Percentiles rank a stretch among this genome's conserved stretches.
phyloP scores from a whole-genome alignment of 257 asterid genomes.

The Prunella vulgaris region DNA sequence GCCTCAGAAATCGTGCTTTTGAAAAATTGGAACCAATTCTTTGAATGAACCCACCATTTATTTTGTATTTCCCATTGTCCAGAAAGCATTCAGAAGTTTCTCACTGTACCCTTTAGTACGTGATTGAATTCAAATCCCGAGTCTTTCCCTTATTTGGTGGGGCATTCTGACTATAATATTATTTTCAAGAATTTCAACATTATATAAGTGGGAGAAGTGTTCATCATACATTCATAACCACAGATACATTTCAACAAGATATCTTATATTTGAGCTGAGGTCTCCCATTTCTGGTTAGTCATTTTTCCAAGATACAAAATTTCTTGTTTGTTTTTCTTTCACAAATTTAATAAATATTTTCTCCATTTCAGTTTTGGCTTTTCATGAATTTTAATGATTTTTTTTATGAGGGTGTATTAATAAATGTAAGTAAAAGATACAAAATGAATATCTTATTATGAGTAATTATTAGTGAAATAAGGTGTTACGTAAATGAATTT shows the following conservation, averaged over 20 bases:
- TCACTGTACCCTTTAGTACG: background rate
- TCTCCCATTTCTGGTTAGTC: background rate
- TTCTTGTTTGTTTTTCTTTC: no score
- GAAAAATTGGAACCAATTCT: background rate
- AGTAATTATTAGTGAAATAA: no score
- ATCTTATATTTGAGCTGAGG: background rate
- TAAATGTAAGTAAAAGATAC: no score
- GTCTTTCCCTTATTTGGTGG: background rate
- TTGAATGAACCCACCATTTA: conserved; percentile 16
- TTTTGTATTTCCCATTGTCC: conserved; percentile 12
- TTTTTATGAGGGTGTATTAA: no score
- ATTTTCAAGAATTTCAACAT: background rate
- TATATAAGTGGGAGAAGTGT: conserved; percentile 13
- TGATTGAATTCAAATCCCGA: conserved; percentile 12
- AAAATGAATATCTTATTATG: no score
- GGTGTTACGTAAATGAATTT: no score
- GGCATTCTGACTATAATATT: background rate
- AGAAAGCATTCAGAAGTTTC: conserved; percentile 21
- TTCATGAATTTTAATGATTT: no score
- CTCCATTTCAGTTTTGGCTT: no score
- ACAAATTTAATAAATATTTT: no score
- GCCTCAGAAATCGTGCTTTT: conserved; percentile 6
- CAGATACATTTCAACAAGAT: background rate
- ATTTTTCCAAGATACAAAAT: background rate
- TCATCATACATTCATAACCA: conserved; percentile 9